A percentile compares a stretch with the other conserved stretches of the same genome.
These are phyloP conservation scores for Colletotrichum sp. DNA, from an alignment of 2,329 filamentous ascomycete species.

Conservation along the genomic window DNA sequence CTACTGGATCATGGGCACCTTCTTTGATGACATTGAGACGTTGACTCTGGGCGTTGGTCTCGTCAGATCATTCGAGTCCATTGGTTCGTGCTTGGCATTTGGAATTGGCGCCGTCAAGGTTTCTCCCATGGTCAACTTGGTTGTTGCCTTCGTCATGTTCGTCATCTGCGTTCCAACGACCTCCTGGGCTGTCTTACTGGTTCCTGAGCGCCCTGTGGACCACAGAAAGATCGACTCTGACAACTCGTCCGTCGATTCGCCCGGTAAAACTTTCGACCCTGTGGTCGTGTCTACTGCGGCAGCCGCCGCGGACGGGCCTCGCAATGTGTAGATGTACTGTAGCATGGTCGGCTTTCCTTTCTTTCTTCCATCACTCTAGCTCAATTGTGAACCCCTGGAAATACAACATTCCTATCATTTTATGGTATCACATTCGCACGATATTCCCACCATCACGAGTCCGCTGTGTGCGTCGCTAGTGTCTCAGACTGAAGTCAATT, in stretches of 20 bases:
- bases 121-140: constrained; percentile 51
- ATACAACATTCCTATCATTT: not conserved
- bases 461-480: not conserved
- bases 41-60: constrained; percentile 53
- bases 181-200: constrained; percentile 36
- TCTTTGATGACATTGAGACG: constrained; percentile 55
- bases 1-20: constrained; percentile 55
- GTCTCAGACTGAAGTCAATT: not conserved
- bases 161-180: constrained; percentile 42
- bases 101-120: constrained; percentile 51
- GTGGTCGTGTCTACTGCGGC: not conserved
- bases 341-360: fast-evolving
- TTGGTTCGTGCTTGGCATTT: constrained; percentile 51
- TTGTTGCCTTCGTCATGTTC: constrained; percentile 54
- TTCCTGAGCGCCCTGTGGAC: constrained; percentile 37
- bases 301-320: not conserved
- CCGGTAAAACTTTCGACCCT: not conserved
- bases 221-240: constrained; percentile 3
- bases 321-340: not conserved
- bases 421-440: fast-evolving
- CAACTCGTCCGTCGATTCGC: not conserved
- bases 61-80: constrained; percentile 51
- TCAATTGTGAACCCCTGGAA: fast-evolving
- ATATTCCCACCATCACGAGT: fast-evolving
- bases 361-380: fast-evolving